A percentile compares a stretch with the other conserved stretches of the same genome.
These are phyloP conservation scores for Apiosordaria backusii DNA, from an alignment of 495 filamentous ascomycete species.

Conservation along the genomic window DNA sequence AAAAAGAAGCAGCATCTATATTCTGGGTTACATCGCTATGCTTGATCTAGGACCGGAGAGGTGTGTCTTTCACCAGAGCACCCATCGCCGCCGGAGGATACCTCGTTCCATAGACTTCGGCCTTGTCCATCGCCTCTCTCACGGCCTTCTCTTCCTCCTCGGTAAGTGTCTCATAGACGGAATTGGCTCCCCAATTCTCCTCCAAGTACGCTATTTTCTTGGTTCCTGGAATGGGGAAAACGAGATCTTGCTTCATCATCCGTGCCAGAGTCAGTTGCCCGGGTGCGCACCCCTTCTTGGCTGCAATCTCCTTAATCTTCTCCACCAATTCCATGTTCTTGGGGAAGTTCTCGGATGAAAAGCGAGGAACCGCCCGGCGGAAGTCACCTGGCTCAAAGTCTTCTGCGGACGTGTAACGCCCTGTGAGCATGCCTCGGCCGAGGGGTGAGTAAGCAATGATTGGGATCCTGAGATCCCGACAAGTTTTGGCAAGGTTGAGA, in stretches of 20 bases:
- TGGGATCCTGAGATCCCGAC: slow-evolving; percentile 57
- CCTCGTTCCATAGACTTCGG: slow-evolving; percentile 15
- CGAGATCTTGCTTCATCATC: slow-evolving; percentile 57
- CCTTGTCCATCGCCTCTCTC: slow-evolving; percentile 8
- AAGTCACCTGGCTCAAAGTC: slow-evolving; percentile 65
- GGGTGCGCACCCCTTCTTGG: slow-evolving; percentile 62
- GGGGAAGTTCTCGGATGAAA: slow-evolving; percentile 64
- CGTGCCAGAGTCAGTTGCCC: slow-evolving; percentile 76
- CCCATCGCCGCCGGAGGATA: slow-evolving; percentile 15
- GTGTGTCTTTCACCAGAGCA: slow-evolving; percentile 17
- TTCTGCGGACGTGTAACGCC: slow-evolving; percentile 55
- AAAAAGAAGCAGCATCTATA: no score
- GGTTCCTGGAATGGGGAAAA: slow-evolving; percentile 25
- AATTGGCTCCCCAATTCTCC: slow-evolving; percentile 16
- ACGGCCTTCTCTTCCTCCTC: slow-evolving; percentile 13
- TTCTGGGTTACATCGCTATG: neutral
- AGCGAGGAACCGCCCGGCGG: slow-evolving; percentile 51
- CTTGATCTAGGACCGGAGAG: neutral
- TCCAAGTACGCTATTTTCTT: slow-evolving; percentile 14
- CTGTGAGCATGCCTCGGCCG: slow-evolving; percentile 58
- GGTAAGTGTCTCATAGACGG: slow-evolving; percentile 6
- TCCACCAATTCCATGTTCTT: slow-evolving; percentile 70
- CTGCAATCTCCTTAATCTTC: slow-evolving; percentile 62
- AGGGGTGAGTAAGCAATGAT: slow-evolving; percentile 58
- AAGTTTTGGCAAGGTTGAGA: slow-evolving; percentile 15